Percentiles rank a stretch among this genome's conserved stretches.
phyloP scores from a whole-genome alignment of 2,329 filamentous ascomycete species.

The Ophiostoma novo-ulmi region DNA sequence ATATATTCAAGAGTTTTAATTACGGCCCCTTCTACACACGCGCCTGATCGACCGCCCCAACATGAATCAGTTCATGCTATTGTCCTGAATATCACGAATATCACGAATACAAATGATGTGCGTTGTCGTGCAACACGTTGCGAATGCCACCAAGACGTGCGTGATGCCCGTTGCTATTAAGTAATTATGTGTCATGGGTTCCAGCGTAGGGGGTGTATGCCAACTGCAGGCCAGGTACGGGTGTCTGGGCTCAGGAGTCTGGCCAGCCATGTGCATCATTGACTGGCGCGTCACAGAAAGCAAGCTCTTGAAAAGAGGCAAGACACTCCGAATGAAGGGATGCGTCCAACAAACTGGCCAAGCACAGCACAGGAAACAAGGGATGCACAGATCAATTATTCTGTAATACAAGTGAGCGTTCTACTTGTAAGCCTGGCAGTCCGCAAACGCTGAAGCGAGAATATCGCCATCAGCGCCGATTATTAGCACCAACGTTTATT shows the following conservation, averaged over 20 bases:
- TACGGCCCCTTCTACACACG: neutral
- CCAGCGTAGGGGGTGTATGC: neutral
- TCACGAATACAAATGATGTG: neutral
- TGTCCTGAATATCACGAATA: constrained; percentile 6
- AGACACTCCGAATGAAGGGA: neutral
- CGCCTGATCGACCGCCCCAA: neutral
- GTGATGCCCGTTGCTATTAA: constrained; percentile 27
- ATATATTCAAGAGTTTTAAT: neutral
- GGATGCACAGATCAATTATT: neutral
- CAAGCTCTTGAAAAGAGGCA: neutral
- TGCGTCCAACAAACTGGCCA: neutral
- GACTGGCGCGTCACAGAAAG: neutral
- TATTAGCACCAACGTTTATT: neutral
- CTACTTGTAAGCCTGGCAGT: neutral
- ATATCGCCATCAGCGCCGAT: neutral
- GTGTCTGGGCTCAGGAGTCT: too few relatives aligned
- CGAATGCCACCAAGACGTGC: constrained; percentile 15
- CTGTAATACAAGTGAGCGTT: too few relatives aligned
- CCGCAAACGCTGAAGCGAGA: neutral
- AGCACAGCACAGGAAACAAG: neutral
- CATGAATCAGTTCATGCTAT: neutral
- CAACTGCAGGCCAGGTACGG: neutral
- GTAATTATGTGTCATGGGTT: constrained; percentile 35
- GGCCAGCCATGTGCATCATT: constrained; percentile 11
- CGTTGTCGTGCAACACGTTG: constrained; percentile 1